Base-by-base conservation (phyloP, 768 basidiomycete species). In the Gelatoporia subvermispora region DNA sequence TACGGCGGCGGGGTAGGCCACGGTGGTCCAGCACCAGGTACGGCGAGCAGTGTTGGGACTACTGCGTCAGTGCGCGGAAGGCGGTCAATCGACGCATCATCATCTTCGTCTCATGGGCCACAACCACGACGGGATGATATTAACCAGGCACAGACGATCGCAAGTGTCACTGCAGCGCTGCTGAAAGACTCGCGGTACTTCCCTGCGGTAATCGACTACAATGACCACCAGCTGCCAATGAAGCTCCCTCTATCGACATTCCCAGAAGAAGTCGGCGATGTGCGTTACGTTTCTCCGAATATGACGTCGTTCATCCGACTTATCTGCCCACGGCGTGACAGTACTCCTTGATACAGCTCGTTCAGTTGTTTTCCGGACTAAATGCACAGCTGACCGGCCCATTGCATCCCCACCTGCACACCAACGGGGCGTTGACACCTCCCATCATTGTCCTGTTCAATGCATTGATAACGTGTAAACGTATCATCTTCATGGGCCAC, bases 361-460 rank as follows among this genome's bases (percentile, higher is more conserved):
- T 95, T 58, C 87, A 89, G 62, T 85, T 84, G 3, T 95, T 97
- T 65, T 81, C 81, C 4, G 61, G 78, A 59, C 65, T 73, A 60
- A 74, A 60, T 54, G 79, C 75, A 63, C 78, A 69, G 17, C 75
- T 86, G 11, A 73, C 79, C 23, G 88, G 89, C 25, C 87, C 91
- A 1, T 68, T 81, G 44, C 93, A 97, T 58, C 89, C 96, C 1
- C 93, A 98, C 65, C 72, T 99, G 17, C 94, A 97, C 66, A 93
- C 93, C 0, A 91, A 84, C 56, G 96, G 96, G 48, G 75, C 81
- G 16, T 75, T 79, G 52, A 99, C 96, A 0, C 94, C 93, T 60
- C 93, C 96, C 2, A 84, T 99, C 59, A 94, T 96, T 50, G 76
- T 99, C 39, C 77, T 99, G 2, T 93, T 95, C 73, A 99, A 99